A percentile compares a stretch with the other conserved stretches of the same genome.
These are phyloP conservation scores for Beauveria asiatica DNA, from an alignment of 2,329 filamentous ascomycete genomes.

Conservation along the genomic window DNA sequence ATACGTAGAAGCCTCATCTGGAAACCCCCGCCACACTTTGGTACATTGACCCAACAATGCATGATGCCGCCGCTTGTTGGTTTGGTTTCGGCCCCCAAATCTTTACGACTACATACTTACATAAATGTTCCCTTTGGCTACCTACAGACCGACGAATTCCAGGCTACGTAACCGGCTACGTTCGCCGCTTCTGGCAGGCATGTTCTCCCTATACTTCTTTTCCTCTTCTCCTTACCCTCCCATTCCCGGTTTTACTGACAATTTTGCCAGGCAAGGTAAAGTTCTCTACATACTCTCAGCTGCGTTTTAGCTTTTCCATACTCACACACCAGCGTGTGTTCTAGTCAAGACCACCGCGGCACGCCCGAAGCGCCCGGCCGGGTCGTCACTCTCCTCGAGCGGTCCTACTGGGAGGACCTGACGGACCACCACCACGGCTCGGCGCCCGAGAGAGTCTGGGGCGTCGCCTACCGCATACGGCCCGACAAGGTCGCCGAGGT, in stretches of 20 bases:
- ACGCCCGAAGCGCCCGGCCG: constrained; percentile 81
- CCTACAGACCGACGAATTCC: constrained; percentile 68
- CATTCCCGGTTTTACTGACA: constrained; percentile 9
- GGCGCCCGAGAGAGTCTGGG: constrained; percentile 68
- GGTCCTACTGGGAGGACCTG: constrained; percentile 71
- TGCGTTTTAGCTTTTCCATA: not conserved
- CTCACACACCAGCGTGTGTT: not conserved
- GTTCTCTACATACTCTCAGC: not conserved
- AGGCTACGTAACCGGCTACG: constrained; percentile 88
- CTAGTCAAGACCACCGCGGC: constrained; percentile 86
- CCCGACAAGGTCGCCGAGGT: constrained; percentile 68
- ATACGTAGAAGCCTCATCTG: constrained; percentile 72
- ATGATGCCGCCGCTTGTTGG: not conserved
- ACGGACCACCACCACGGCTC: constrained; percentile 56
- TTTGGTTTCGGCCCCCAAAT: not conserved
- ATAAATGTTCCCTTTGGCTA: constrained; percentile 4
- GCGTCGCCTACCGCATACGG: constrained; percentile 81
- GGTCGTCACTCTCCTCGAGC: constrained; percentile 86
- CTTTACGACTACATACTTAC: not conserved
- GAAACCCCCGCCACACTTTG: constrained; percentile 94
- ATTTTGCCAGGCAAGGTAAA: constrained; percentile 26
- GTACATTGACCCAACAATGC: constrained; percentile 39
- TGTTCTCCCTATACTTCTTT: constrained; percentile 23
- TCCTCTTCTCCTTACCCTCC: not conserved
- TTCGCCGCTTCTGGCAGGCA: constrained; percentile 97